Conservation (phyloP, 1,139 yeast species). For the Pichia sp. region DNA sequence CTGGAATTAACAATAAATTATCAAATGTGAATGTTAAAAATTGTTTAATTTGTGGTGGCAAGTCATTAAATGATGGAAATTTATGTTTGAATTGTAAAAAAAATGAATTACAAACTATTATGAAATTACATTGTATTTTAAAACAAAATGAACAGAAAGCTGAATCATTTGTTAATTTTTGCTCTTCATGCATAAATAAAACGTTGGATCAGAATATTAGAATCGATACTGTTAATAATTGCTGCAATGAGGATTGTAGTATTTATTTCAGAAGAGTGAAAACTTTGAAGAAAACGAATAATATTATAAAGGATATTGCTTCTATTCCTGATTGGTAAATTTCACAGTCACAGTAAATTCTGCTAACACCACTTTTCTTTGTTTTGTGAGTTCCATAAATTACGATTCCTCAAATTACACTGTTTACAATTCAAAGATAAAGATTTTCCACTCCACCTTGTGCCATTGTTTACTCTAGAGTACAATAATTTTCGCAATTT, state of each 20-base stretch:
- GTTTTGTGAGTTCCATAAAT: no score
- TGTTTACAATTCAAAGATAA: no score
- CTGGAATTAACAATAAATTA: constrained; percentile 7
- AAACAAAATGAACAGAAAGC: constrained; percentile 17
- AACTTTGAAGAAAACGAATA: constrained; percentile 20
- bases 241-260: constrained; percentile 39
- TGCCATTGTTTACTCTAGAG: no score
- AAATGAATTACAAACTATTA: constrained; percentile 28
- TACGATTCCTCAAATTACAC: no score
- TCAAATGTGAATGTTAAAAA: constrained; percentile 4
- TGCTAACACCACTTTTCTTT: no score
- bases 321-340: constrained; percentile 22
- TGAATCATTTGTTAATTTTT: constrained; percentile 17
- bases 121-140: constrained; percentile 28
- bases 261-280: constrained; percentile 34
- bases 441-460: no score
- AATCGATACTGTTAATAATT: constrained; percentile 19
- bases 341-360: background rate
- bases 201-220: constrained; percentile 9
- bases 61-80: constrained; percentile 6
- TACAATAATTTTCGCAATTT: background rate
- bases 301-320: constrained; percentile 7
- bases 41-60: constrained; percentile 9
- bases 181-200: constrained; percentile 20
- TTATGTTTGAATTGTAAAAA: constrained; percentile 33